Evolutionary conservation across 768 basidiomycete species (phyloP), one percentile per base, ranked within the genome.

Genomic region (Boletus edulis): DNA sequence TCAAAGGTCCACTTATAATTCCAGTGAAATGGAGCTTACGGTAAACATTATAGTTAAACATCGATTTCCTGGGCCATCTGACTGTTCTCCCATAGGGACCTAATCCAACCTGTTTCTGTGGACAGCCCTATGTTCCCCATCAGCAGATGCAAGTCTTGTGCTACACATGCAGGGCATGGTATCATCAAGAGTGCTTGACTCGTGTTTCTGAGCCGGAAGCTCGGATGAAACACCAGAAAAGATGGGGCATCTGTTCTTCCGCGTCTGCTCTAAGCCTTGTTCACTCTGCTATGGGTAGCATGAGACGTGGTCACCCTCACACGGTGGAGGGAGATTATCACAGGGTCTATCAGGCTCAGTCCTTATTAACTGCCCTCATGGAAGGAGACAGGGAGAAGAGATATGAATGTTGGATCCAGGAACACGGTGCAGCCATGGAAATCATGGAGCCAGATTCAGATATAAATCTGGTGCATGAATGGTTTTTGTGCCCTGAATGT

Each of bases 321-420:
- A 29, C 0, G 0, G 35, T 52, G 0, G 41, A 56, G 35, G 50
- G 50, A n/a, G 27, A 48, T 31, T 52, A 52, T 39, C 17, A 29
- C 5, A 47, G 5, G n/a, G 50, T 52, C 2, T 56, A 56, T 18
- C 50, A 56, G 35, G 55, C 55, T 37, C 55, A 56, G 41, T 52
- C 46, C 9, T 52, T 52, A 52, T 32, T 56, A 18, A 52, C 3
- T 38, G 55, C 55, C 14, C 39, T 56, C 3, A 27, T 39, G 4
- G 12, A 5, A 22, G 50, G 50, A 11, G 50, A 56, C 7, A 10
- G n/a, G 0, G 4, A 24, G 22, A 15, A 2, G 13, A 29, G 55
- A 44, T 31, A 56, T 31, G 24, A 56, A 1, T 3, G 5, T 20
- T 56, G 55, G 50, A 15, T 52, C 2, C 5, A 24, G 12, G 48